Evolutionary conservation across 768 basidiomycete genomes (phyloP).

Genomic region (Goffeauzyma gilvescens): DNA sequence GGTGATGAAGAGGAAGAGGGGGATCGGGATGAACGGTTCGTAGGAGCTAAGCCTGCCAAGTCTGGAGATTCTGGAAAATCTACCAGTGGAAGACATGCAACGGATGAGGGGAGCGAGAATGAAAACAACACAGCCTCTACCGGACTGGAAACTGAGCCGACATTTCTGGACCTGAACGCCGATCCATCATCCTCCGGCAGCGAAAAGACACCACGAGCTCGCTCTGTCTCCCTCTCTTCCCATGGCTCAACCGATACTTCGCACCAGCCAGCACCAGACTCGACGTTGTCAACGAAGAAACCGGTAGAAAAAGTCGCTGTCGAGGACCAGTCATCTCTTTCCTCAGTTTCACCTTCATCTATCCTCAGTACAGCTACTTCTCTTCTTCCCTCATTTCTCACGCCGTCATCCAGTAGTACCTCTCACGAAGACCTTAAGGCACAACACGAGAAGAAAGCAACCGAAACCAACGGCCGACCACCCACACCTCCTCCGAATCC

Average conservation of each 20-base stretch:
- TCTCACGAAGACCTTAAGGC: conserved; percentile 2
- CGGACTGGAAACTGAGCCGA: no score
- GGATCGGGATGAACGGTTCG: not conserved
- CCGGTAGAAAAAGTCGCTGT: conserved; percentile 2
- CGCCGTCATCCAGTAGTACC: conserved; percentile 1
- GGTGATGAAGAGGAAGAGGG: not conserved
- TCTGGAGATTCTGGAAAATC: not conserved
- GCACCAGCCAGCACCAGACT: no score
- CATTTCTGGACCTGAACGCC: conserved; percentile 69
- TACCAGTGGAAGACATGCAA: no score
- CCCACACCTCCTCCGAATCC: conserved; percentile 14
- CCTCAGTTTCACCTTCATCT: conserved; percentile 19
- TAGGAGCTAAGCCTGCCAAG: not conserved
- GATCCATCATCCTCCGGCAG: conserved; percentile 1
- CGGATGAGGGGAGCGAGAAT: no score
- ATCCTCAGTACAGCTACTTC: conserved; percentile 20
- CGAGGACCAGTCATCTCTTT: conserved; percentile 12
- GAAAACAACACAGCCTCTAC: no score
- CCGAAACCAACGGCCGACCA: conserved; percentile 13
- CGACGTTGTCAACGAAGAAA: not conserved
- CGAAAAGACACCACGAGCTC: not conserved
- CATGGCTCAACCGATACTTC: not conserved
- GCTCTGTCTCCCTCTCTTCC: not conserved
- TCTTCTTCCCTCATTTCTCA: conserved; percentile 15
- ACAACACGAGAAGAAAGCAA: not conserved